Evolutionary conservation across 2,329 filamentous ascomycete species (phyloP), one percentile per base, ranked within the genome.

Genomic region (Exserohilum turcica): DNA sequence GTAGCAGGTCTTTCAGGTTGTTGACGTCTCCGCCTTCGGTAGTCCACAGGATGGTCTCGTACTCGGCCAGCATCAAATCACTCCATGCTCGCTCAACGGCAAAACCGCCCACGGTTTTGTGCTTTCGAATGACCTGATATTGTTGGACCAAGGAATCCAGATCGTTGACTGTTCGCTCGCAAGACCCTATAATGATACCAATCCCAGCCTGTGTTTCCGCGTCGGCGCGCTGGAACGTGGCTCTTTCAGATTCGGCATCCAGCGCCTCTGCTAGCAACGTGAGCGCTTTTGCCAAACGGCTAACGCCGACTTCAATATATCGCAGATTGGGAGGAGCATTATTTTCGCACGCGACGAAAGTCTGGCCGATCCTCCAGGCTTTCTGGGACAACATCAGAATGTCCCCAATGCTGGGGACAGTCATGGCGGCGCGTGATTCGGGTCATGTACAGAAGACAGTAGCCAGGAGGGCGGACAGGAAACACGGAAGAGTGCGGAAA

Each of bases 321-420:
- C 71, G 66, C 54, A 80, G 79, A 21, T 77, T 75, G 27, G 62
- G 27, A 1, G 77, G 77, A 6, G 75, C 75, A 47, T 67, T 64
- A 44, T 72, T 72, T 28, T 73, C 71, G 21, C 74, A 74, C 16
- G 77, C 66, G 5, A 71, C 73, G 60, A 80, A 80, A 1, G 77
- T 73, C 43, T 76, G 65, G 21, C 76, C 77, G 35, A 77, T 75
- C 56, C 74, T 78, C 77, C 77, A 79, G 18, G 78, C 77, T 36
- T 74, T 69, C 60, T 79, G 77, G 5, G 76, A 78, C 13, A 79
- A 69, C 72, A 77, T 76, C 35, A 80, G 60, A 16, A 79, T 76
- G 64, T 79, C 78, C 50, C 77, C 78, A 52, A 73, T 66, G 24
- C 57, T 75, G 51, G 70, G 71, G 54, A 71, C 63, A 45, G 67